phyloP scores from a whole-genome alignment of 257 asterid species.

The Lantana camara region DNA sequence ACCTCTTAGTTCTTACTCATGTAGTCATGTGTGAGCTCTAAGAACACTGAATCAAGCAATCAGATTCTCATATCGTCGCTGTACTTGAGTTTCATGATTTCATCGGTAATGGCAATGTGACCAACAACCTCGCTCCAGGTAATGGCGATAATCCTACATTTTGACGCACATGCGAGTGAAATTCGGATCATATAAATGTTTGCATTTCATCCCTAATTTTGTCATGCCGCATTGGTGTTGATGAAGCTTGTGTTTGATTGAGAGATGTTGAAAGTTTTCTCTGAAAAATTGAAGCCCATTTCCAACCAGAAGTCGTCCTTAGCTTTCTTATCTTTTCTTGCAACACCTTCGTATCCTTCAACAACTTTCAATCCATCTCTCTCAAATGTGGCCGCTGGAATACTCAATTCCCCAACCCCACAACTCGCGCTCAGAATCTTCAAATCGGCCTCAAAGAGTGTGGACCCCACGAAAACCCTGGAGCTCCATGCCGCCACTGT shows the following conservation, averaged over 20 bases:
- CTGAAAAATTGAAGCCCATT: conserved; percentile 36
- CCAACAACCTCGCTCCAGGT: neutral
- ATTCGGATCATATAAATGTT: neutral
- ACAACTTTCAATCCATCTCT: conserved; percentile 36
- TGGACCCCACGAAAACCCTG: conserved; percentile 49
- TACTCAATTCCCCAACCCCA: conserved; percentile 56
- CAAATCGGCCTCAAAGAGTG: conserved; percentile 46
- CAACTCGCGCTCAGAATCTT: conserved; percentile 54
- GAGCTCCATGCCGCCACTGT: conserved; percentile 56
- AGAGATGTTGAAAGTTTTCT: conserved; percentile 41
- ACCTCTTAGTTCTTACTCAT: neutral
- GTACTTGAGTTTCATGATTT: too few species aligned
- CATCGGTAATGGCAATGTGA: neutral
- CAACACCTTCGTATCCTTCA: conserved; percentile 25
- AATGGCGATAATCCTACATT: neutral
- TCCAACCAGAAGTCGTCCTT: conserved; percentile 14
- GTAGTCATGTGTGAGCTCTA: too few species aligned
- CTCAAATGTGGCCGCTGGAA: conserved; percentile 44
- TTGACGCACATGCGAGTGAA: neutral
- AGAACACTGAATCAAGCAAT: neutral
- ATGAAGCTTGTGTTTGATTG: conserved; percentile 18
- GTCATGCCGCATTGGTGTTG: neutral
- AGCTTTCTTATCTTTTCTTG: conserved; percentile 31
- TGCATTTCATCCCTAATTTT: neutral
- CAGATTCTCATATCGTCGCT: neutral